phyloP scores from a whole-genome alignment of 2,329 filamentous ascomycete genomes.

The Tympanopsis confertula region DNA sequence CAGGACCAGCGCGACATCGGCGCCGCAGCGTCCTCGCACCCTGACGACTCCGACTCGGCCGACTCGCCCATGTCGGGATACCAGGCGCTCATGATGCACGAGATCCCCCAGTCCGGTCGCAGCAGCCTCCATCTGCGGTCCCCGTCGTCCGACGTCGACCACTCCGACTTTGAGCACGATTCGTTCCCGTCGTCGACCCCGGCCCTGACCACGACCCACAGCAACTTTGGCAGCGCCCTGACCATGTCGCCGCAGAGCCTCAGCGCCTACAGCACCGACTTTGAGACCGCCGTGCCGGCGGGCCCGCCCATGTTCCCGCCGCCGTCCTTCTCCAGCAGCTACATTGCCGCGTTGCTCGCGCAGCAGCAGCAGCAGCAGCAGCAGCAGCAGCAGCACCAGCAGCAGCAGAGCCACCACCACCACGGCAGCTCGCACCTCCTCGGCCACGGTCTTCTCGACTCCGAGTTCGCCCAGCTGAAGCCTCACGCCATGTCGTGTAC shows the following conservation, averaged over 20 bases:
- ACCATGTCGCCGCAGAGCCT: conserved; percentile 44
- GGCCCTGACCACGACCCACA: conserved; percentile 8
- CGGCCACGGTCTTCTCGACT: conserved; percentile 36
- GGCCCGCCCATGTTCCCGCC: conserved; percentile 14
- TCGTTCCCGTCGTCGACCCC: conserved; percentile 31
- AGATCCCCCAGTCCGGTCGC: neutral
- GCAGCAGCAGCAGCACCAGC: conserved; percentile 18
- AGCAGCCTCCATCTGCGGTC: conserved; percentile 14
- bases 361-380: conserved; percentile 16
- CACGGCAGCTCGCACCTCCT: conserved; percentile 32
- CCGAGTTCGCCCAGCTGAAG: conserved; percentile 41
- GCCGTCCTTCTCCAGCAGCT: neutral
- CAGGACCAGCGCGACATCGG: neutral
- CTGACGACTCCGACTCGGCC: neutral
- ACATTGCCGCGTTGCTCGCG: conserved; percentile 6
- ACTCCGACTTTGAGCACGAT: conserved; percentile 42
- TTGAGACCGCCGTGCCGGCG: conserved; percentile 10
- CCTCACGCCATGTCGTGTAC: conserved; percentile 39
- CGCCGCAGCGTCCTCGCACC: neutral
- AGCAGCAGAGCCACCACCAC: conserved; percentile 21
- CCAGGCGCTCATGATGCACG: no score
- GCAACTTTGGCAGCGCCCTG: conserved; percentile 19
- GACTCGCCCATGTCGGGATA: neutral
- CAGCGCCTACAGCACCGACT: conserved; percentile 28
- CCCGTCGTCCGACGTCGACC: conserved; percentile 37